phyloP scores from a whole-genome alignment of 2,329 filamentous ascomycete species.

The Lasiodiplodia sp. region DNA sequence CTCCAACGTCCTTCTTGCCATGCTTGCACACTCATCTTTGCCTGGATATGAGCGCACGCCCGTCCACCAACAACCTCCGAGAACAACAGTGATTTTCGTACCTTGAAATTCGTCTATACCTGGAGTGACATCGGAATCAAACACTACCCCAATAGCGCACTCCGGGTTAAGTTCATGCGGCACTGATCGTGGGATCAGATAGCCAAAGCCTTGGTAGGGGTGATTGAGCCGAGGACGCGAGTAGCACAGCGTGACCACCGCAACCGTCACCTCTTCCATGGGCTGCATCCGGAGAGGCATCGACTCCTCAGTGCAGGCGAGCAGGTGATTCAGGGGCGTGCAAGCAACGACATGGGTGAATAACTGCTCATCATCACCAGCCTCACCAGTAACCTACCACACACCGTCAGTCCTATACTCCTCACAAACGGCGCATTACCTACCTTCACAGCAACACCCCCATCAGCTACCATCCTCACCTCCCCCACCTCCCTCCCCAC shows the following conservation, averaged over 20 bases:
- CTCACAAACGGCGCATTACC: not conserved
- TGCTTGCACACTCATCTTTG: conserved; percentile 67
- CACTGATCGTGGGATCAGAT: conserved; percentile 81
- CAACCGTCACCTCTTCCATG: conserved; percentile 68
- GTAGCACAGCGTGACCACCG: conserved; percentile 92
- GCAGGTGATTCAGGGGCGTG: not conserved
- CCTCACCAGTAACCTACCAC: too few species aligned
- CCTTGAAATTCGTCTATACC: conserved; percentile 67
- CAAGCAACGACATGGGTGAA: conserved; percentile 13
- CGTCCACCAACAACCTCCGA: conserved; percentile 92
- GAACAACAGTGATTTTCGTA: conserved; percentile 91
- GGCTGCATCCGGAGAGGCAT: not conserved
- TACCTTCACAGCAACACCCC: not conserved
- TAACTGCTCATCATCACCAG: not conserved
- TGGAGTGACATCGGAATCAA: conserved; percentile 74
- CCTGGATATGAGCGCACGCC: conserved; percentile 59
- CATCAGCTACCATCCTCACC: not conserved
- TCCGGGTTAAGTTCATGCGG: conserved; percentile 78
- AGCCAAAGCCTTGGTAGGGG: conserved; percentile 80
- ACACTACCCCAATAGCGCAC: conserved; percentile 86
- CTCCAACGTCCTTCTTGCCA: conserved; percentile 73
- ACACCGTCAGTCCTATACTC: not conserved
- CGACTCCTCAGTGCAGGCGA: not conserved
- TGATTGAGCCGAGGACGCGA: conserved; percentile 66
- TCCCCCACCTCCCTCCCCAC: not conserved